Evolutionary conservation across 345 rosid species (phyloP).

Genomic region (Erysimum cheiranthoides): DNA sequence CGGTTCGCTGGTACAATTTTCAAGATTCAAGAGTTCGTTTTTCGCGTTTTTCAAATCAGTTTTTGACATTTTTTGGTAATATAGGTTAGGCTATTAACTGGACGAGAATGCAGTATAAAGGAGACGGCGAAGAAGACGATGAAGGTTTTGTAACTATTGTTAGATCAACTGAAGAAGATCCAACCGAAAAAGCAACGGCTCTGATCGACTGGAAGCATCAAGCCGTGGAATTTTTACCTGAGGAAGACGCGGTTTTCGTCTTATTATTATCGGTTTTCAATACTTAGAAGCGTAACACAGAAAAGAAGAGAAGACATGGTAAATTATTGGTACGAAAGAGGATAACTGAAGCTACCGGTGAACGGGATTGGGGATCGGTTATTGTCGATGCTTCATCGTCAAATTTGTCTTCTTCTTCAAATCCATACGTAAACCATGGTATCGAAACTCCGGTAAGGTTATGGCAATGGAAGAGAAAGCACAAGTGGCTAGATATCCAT

Average conservation of each 20-base stretch:
- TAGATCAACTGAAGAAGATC: conserved; percentile 67
- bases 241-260: conserved; percentile 75
- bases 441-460: conserved; percentile 62
- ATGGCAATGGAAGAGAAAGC: conserved; percentile 48
- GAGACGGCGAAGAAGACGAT: conserved; percentile 28
- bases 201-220: conserved; percentile 81
- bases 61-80: not conserved
- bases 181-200: conserved; percentile 72
- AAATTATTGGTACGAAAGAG: conserved; percentile 66
- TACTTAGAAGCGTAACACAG: conserved; percentile 71
- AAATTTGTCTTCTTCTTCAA: conserved; percentile 33
- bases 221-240: conserved; percentile 66
- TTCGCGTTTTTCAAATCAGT: not conserved
- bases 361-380: conserved; percentile 87
- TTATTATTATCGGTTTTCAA: conserved; percentile 69
- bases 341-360: conserved; percentile 68
- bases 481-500: conserved; percentile 54
- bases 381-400: conserved; percentile 51
- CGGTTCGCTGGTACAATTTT: conserved; percentile 54
- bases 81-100: conserved; percentile 65
- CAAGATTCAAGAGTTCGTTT: not conserved
- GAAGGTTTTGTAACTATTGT: conserved; percentile 64
- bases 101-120: conserved; percentile 72
- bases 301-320: conserved; percentile 72
- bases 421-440: conserved; percentile 66